Evolutionary conservation across 352 stramenopile species (phyloP).

Genomic region (Phytophthora megakarya): DNA sequence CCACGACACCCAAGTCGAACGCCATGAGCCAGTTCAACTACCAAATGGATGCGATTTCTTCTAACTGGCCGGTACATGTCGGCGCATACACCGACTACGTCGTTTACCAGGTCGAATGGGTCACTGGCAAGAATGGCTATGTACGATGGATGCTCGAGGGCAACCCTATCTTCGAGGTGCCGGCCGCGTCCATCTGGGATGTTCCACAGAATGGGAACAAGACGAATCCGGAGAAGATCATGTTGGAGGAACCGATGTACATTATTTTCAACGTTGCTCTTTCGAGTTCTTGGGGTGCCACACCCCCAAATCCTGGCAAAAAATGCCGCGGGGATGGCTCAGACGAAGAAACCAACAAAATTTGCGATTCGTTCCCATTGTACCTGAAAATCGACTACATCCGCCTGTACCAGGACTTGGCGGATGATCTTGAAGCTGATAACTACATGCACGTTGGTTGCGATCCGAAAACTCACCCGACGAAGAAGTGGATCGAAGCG

Average conservation of each 20-base stretch:
- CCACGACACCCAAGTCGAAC: slow-evolving; percentile 37
- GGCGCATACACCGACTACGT: slow-evolving; percentile 42
- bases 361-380: slow-evolving; percentile 75
- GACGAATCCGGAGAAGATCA: slow-evolving; percentile 62
- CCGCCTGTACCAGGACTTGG: slow-evolving; percentile 59
- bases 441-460: slow-evolving; percentile 63
- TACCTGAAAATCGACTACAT: slow-evolving; percentile 80
- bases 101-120: slow-evolving; percentile 74
- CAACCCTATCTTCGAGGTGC: slow-evolving; percentile 61
- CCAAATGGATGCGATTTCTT: slow-evolving; percentile 79
- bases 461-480: slow-evolving; percentile 58
- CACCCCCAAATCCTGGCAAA: slow-evolving; percentile 52
- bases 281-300: slow-evolving; percentile 87
- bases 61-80: slow-evolving; percentile 71
- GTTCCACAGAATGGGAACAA: slow-evolving; percentile 52
- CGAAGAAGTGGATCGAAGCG: slow-evolving; percentile 64
- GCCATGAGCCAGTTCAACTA: slow-evolving; percentile 73
- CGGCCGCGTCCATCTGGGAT: slow-evolving; percentile 46
- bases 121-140: slow-evolving; percentile 66
- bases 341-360: slow-evolving; percentile 40
- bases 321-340: slow-evolving; percentile 60
- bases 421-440: slow-evolving; percentile 40
- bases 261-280: slow-evolving; percentile 94
- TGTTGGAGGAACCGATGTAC: slow-evolving; percentile 91
- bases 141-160: slow-evolving; percentile 69